These are phyloP conservation scores for Phytophthora meadii DNA, from an alignment of 352 stramenopile species.

Conservation along the genomic window DNA sequence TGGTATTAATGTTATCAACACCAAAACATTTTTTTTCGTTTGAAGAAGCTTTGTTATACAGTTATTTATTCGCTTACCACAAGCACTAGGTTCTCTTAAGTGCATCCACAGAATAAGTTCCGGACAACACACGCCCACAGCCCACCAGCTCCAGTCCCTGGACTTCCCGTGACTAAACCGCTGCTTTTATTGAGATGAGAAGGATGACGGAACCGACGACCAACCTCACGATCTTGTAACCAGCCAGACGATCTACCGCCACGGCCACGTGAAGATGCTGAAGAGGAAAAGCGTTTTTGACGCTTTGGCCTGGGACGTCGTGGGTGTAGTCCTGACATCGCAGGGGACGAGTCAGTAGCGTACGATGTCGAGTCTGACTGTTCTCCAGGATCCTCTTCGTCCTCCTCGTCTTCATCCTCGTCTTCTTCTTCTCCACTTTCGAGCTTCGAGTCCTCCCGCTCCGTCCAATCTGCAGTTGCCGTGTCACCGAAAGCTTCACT, in stretches of 20 bases:
- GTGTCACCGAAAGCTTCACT: constrained; percentile 77
- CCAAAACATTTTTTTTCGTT: constrained; percentile 19
- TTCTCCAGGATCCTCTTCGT: constrained; percentile 26
- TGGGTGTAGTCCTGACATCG: constrained; percentile 29
- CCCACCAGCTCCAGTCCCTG: constrained; percentile 12
- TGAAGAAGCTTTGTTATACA: neutral
- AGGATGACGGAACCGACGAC: constrained; percentile 25
- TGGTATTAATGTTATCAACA: constrained; percentile 31
- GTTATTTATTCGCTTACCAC: too few relatives aligned
- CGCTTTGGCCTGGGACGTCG: constrained; percentile 23
- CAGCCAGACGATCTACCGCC: constrained; percentile 13
- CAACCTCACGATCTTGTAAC: constrained; percentile 23
- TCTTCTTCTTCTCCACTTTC: constrained; percentile 38
- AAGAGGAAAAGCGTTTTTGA: constrained; percentile 23
- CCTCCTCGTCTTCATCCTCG: constrained; percentile 37
- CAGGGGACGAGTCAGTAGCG: constrained; percentile 34
- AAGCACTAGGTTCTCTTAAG: constrained; percentile 16
- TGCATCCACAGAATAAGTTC: constrained; percentile 38
- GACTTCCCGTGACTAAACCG: constrained; percentile 13
- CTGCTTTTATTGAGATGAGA: constrained; percentile 30
- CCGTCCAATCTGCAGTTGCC: constrained; percentile 34
- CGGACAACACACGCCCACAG: constrained; percentile 36
- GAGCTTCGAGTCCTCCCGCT: constrained; percentile 25
- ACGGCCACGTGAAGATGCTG: constrained; percentile 16
- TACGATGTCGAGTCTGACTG: constrained; percentile 40